Conservation (phyloP, 1,284 basidiomycete species). For the Ustilago esculenta region DNA sequence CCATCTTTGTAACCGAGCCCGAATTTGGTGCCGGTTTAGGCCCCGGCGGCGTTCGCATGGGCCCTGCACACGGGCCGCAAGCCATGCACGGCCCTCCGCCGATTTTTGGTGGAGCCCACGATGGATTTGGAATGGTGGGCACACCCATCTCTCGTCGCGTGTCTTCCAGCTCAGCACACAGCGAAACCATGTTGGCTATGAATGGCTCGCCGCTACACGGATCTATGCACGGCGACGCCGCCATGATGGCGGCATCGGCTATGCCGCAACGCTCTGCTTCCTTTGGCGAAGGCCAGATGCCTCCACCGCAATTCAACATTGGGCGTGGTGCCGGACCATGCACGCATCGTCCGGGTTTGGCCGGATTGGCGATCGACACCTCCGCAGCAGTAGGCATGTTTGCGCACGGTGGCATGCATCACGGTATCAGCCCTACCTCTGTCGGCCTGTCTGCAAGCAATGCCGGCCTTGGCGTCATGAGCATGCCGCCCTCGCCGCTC, state of each 20-base stretch:
- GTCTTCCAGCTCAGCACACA: conserved; percentile 42
- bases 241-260: conserved; percentile 26
- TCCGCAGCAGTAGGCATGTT: conserved; percentile 34
- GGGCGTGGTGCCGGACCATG: conserved; percentile 8
- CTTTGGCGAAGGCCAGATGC: conserved; percentile 48
- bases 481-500: conserved; percentile 46
- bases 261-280: conserved; percentile 42
- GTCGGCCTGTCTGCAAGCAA: conserved; percentile 39
- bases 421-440: conserved; percentile 29
- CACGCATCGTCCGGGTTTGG: conserved; percentile 12
- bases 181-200: conserved; percentile 42
- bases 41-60: conserved; percentile 25
- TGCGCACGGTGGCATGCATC: conserved; percentile 23
- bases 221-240: conserved; percentile 32
- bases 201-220: conserved; percentile 39
- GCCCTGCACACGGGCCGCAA: conserved; percentile 16
- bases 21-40: conserved; percentile 36
- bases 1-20: conserved; percentile 59
- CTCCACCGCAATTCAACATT: conserved; percentile 35
- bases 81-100: conserved; percentile 11
- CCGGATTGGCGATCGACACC: conserved; percentile 49
- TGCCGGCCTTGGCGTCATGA: conserved; percentile 48
- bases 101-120: conserved; percentile 8
- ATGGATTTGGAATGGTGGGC: conserved; percentile 22
- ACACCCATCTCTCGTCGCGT: conserved; percentile 44